Evolutionary conservation across 2,329 filamentous ascomycete genomes (phyloP).

Genomic region (Emergomyces orientalis): DNA sequence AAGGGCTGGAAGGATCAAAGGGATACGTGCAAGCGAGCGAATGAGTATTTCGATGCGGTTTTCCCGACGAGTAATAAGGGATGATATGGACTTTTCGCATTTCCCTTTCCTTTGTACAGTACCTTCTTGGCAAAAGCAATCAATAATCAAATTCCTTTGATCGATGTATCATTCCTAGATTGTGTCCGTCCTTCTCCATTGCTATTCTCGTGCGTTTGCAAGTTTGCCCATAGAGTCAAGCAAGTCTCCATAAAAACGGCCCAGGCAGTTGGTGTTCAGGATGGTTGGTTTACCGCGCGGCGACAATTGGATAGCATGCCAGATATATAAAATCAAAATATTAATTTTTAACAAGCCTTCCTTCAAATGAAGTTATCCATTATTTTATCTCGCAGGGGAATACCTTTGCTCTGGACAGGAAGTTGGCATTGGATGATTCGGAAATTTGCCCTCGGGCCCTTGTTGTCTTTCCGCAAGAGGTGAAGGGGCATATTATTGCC

Average conservation of each 20-base stretch:
- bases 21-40: slow-evolving; percentile 27
- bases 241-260: not conserved
- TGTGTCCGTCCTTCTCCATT: not conserved
- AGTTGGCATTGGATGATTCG: no score
- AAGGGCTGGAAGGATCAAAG: slow-evolving; percentile 26
- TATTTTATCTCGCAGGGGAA: no score
- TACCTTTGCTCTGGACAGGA: no score
- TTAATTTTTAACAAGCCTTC: no score
- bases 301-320: not conserved
- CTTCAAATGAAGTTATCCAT: no score
- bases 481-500: not conserved
- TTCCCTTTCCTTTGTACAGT: not conserved
- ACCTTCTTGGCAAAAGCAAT: not conserved
- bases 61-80: slow-evolving; percentile 15
- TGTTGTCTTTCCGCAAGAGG: not conserved
- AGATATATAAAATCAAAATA: not conserved
- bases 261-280: not conserved
- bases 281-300: not conserved
- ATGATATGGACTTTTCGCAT: not conserved
- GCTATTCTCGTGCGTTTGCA: not conserved
- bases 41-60: slow-evolving; percentile 29
- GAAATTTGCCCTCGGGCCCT: not conserved
- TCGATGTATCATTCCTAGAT: not conserved
- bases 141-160: not conserved
- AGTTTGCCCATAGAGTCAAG: not conserved